Conservation (phyloP, 768 basidiomycete species). For the Lactifluus pinguis region DNA sequence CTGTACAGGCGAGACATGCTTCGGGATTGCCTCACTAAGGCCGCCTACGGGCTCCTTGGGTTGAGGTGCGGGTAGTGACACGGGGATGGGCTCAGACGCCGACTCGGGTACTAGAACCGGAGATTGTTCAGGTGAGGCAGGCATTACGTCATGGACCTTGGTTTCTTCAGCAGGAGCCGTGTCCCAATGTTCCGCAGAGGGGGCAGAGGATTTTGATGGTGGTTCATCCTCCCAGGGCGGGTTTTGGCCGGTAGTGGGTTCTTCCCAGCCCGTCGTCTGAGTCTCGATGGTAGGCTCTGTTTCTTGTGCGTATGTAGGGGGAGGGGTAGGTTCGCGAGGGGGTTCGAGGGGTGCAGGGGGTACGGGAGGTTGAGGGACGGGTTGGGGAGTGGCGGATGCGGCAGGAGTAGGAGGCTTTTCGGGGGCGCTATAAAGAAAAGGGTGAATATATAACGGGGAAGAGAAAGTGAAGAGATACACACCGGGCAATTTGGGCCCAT, state of each 20-base stretch:
- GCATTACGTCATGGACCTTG: slow-evolving; percentile 10
- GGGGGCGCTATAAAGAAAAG: slow-evolving; percentile 38
- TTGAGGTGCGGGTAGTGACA: slow-evolving; percentile 20
- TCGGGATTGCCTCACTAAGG: slow-evolving; percentile 21
- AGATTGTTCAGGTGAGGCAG: not conserved
- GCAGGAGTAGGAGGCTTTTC: slow-evolving; percentile 50
- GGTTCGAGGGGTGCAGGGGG: slow-evolving; percentile 19
- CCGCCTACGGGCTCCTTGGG: slow-evolving; percentile 22
- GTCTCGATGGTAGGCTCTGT: slow-evolving; percentile 27
- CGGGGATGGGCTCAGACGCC: slow-evolving; percentile 27
- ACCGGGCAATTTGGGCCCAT: slow-evolving; percentile 83
- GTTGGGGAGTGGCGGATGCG: slow-evolving; percentile 22
- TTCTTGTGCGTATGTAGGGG: slow-evolving; percentile 21
- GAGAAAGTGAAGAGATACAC: slow-evolving; percentile 20
- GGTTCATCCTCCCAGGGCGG: slow-evolving; percentile 70
- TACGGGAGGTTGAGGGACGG: slow-evolving; percentile 21
- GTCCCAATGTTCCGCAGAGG: slow-evolving; percentile 29
- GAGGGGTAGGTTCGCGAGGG: slow-evolving; percentile 20
- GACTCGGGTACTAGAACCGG: slow-evolving; percentile 20
- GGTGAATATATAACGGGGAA: not conserved
- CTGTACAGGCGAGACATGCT: slow-evolving; percentile 34
- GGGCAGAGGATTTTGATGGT: slow-evolving; percentile 29
- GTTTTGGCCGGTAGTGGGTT: slow-evolving; percentile 59
- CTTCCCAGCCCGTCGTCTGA: slow-evolving; percentile 47
- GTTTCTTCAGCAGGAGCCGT: slow-evolving; percentile 10